Evolutionary conservation across 768 basidiomycete genomes (phyloP).

Genomic region (Cantharellus anzutake): DNA sequence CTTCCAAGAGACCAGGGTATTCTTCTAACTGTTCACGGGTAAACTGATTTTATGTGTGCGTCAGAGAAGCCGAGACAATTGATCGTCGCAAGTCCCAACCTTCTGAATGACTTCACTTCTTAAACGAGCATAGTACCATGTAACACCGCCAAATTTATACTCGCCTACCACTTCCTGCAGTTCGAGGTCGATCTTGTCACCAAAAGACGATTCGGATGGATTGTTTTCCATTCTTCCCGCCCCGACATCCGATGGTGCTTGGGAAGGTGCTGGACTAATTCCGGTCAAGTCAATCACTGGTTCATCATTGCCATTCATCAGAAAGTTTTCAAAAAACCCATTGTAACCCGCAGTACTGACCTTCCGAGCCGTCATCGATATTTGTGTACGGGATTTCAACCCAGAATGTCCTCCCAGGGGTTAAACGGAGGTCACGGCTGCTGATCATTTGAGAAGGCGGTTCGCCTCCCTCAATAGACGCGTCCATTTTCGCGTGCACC

Average conservation of each 20-base stretch:
- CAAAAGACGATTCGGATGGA: neutral
- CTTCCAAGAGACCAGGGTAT: conserved; percentile 11
- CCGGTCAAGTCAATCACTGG: neutral
- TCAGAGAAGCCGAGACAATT: neutral
- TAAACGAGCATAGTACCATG: neutral
- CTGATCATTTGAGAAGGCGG: too few relatives aligned
- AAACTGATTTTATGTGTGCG: conserved; percentile 2
- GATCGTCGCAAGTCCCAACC: neutral
- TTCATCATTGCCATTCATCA: neutral
- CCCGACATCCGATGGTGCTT: neutral
- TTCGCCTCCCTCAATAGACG: too few relatives aligned
- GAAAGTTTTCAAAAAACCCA: too few relatives aligned
- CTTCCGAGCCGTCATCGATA: too few relatives aligned
- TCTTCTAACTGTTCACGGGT: conserved; percentile 22
- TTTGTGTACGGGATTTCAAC: neutral
- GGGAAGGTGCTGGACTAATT: neutral
- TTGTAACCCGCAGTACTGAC: too few relatives aligned
- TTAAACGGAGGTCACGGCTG: neutral
- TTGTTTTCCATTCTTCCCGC: too few relatives aligned
- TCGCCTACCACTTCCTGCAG: conserved; percentile 1
- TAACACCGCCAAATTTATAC: neutral
- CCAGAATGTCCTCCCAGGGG: neutral
- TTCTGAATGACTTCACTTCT: neutral
- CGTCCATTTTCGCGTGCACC: too few relatives aligned
- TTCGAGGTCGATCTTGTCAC: neutral